Conservation (phyloP, 1,284 basidiomycete genomes). For the Schizopora paradoxa region DNA sequence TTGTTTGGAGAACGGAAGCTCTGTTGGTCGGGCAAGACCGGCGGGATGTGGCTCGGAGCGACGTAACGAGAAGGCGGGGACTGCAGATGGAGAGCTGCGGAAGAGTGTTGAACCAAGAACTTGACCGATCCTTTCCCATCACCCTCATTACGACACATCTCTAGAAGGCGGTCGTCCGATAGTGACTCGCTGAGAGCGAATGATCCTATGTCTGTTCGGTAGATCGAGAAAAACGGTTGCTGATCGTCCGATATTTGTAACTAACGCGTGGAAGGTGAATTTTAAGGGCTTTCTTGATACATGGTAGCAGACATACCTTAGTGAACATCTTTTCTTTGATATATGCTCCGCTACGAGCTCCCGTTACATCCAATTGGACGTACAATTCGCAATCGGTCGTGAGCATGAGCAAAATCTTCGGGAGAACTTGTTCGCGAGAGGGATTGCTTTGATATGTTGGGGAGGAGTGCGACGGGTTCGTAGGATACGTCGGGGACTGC, state of each 20-base stretch:
- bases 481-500: conserved; percentile 19
- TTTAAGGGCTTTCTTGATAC: conserved; percentile 12
- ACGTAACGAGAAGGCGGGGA: conserved; percentile 38
- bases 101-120: conserved; percentile 67
- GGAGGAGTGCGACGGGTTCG: conserved; percentile 13
- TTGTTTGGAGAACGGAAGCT: conserved; percentile 36
- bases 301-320: conserved; percentile 49
- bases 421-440: conserved; percentile 19
- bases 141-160: conserved; percentile 66
- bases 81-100: conserved; percentile 49
- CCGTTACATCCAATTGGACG: conserved; percentile 73
- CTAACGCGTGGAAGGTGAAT: conserved; percentile 34
- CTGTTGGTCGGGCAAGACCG: conserved; percentile 36
- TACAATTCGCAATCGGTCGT: conserved; percentile 81
- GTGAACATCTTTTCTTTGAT: conserved; percentile 83
- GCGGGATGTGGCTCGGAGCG: conserved; percentile 31
- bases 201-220: conserved; percentile 78
- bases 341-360: conserved; percentile 60
- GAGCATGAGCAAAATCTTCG: conserved; percentile 63
- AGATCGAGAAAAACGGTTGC: conserved; percentile 71
- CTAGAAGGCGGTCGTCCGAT: conserved; percentile 60
- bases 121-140: conserved; percentile 76
- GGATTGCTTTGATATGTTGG: conserved; percentile 26
- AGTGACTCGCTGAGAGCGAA: conserved; percentile 70
- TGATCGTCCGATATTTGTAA: conserved; percentile 83